These are phyloP conservation scores for Pelagophyceae sp. DNA, from an alignment of 352 stramenopile species.

Conservation along the genomic window DNA sequence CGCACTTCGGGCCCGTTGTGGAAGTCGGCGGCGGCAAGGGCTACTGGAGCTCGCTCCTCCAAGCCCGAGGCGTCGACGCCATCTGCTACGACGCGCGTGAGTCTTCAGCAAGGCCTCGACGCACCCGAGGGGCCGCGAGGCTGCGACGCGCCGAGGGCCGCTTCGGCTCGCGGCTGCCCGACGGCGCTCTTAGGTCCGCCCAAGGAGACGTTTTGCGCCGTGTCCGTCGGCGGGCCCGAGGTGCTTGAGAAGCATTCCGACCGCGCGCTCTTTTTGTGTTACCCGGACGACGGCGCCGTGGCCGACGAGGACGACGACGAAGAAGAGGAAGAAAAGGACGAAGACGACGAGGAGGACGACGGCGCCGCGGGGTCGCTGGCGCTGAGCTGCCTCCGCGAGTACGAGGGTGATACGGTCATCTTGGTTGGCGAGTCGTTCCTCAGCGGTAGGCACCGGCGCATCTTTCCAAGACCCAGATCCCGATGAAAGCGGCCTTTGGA, in stretches of 20 bases:
- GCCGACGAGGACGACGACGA: conserved; percentile 5
- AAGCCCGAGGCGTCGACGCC: background rate
- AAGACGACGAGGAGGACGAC: background rate
- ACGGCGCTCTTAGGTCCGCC: too few species aligned
- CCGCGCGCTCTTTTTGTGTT: background rate
- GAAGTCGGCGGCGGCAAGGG: conserved; percentile 11
- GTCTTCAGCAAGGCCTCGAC: too few species aligned
- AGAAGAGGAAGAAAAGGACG: background rate
- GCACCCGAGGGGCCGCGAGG: too few species aligned
- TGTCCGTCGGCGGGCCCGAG: background rate
- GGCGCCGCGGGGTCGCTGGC: background rate
- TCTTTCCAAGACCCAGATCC: too few species aligned
- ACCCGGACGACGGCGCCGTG: background rate
- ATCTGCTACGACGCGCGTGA: background rate
- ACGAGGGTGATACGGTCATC: background rate
- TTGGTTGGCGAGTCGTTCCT: background rate
- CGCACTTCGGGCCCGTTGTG: background rate
- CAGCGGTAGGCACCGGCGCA: background rate
- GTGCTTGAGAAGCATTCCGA: background rate
- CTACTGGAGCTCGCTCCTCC: conserved; percentile 9
- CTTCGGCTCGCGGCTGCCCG: too few species aligned
- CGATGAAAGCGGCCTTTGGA: too few species aligned
- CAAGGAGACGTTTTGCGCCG: background rate
- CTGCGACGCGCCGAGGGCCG: too few species aligned
- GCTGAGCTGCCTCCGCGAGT: background rate